Conservation (phyloP, 805 yeast species). For the Brettanomyces nanus region DNA sequence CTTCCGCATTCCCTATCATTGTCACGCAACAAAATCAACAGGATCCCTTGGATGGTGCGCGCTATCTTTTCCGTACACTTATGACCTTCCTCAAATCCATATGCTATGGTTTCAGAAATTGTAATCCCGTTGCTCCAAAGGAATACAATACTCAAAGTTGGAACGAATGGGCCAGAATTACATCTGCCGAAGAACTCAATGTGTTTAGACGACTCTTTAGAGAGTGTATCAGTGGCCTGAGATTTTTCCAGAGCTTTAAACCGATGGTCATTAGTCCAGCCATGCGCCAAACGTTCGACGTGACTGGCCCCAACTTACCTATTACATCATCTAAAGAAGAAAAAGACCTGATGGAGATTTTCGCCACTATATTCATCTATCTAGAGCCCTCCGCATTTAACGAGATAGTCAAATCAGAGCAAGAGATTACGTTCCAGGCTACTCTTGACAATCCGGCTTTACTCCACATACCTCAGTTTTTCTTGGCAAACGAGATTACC, state of each 20-base stretch:
- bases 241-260: conserved; percentile 57
- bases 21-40: conserved; percentile 41
- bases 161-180: conserved; percentile 82
- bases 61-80: conserved; percentile 78
- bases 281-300: conserved; percentile 40
- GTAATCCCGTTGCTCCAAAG: conserved; percentile 73
- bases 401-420: conserved; percentile 78
- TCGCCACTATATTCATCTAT: conserved; percentile 89
- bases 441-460: conserved; percentile 79
- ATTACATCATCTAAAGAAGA: conserved; percentile 87
- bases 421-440: conserved; percentile 67
- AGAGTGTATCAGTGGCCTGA: conserved; percentile 75
- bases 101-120: conserved; percentile 78
- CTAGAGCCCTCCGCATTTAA: conserved; percentile 93
- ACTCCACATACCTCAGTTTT: conserved; percentile 87
- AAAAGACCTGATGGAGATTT: conserved; percentile 89
- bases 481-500: conserved; percentile 89
- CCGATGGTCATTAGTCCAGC: conserved; percentile 33
- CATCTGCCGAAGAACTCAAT: conserved; percentile 73
- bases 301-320: conserved; percentile 75
- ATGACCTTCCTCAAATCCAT: conserved; percentile 87
- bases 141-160: conserved; percentile 51
- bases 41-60: conserved; percentile 80
- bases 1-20: conserved; percentile 47
- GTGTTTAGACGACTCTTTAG: conserved; percentile 71